A percentile compares a stretch with the other conserved stretches of the same genome.
Evolutionary conservation across 345 rosid genomes (phyloP).

Genomic region (Angophora floribunda): DNA sequence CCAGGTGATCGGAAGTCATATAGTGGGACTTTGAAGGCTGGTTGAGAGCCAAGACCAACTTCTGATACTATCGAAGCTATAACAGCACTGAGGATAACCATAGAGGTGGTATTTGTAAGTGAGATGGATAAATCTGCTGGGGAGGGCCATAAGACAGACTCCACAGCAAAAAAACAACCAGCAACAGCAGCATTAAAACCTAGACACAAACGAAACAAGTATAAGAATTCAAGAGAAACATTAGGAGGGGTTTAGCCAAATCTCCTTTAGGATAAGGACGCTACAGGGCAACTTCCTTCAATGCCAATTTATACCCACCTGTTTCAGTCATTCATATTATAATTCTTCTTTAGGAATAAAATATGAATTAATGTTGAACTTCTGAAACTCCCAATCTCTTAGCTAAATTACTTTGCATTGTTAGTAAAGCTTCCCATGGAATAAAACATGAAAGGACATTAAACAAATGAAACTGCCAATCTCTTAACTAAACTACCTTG

Average conservation of each 20-base stretch:
- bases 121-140: slow-evolving; percentile 43
- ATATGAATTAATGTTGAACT: neutral
- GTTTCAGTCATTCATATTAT: neutral
- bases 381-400: neutral
- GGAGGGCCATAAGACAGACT: slow-evolving; percentile 90
- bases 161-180: slow-evolving; percentile 91
- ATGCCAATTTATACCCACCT: neutral
- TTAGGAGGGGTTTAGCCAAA: neutral
- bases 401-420: neutral
- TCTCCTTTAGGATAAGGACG: neutral
- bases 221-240: neutral
- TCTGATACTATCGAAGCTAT: slow-evolving; percentile 82
- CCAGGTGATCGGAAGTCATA: slow-evolving; percentile 89
- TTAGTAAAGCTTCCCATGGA: neutral
- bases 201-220: slow-evolving; percentile 6
- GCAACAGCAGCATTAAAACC: slow-evolving; percentile 98
- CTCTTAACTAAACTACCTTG: neutral
- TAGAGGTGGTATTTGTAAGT: slow-evolving; percentile 72
- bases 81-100: slow-evolving; percentile 90
- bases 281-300: neutral
- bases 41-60: slow-evolving; percentile 82
- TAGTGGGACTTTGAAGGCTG: slow-evolving; percentile 82
- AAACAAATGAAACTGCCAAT: neutral
- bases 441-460: neutral
- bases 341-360: neutral